Percentiles rank a stretch among this genome's conserved stretches.
Evolutionary conservation across 306 rosid genomes (phyloP).

Genomic region (Erythrophleum fordii): DNA sequence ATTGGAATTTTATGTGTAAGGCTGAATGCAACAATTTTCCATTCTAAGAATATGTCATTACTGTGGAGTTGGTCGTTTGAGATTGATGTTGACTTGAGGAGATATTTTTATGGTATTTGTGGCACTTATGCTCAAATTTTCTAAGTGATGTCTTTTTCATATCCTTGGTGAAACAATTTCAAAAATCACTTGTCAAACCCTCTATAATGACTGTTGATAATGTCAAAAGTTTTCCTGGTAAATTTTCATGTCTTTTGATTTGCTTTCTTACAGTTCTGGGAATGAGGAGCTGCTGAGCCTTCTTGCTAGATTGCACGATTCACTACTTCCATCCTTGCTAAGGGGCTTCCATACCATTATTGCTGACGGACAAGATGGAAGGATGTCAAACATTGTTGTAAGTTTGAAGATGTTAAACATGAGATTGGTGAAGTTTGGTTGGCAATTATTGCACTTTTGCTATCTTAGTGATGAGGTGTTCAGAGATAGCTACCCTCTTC

Average conservation of each 20-base stretch:
- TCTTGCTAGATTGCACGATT: slow-evolving; percentile 90
- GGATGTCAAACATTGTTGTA: slow-evolving; percentile 48
- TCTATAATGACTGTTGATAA: background rate
- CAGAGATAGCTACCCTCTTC: slow-evolving; percentile 57
- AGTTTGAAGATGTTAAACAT: slow-evolving; percentile 78
- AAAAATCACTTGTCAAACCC: background rate
- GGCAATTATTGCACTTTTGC: slow-evolving; percentile 77
- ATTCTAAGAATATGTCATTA: background rate
- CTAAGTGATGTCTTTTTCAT: background rate
- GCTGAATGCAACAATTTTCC: slow-evolving; percentile 26
- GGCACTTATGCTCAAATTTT: background rate
- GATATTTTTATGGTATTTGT: background rate
- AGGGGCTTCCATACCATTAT: slow-evolving; percentile 53
- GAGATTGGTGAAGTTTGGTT: slow-evolving; percentile 82
- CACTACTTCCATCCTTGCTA: slow-evolving; percentile 71
- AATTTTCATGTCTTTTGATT: slow-evolving; percentile 19
- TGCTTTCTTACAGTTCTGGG: slow-evolving; percentile 65
- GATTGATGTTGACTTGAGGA: slow-evolving; percentile 4
- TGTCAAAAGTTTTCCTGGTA: background rate
- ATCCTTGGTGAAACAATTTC: background rate
- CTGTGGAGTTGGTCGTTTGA: slow-evolving; percentile 3
- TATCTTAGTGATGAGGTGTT: slow-evolving; percentile 82
- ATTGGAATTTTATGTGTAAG: slow-evolving; percentile 26
- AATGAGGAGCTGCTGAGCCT: slow-evolving; percentile 76
- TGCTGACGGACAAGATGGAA: slow-evolving; percentile 53